Conservation (phyloP, 1,284 basidiomycete species). For the Leccinum solheimii region DNA sequence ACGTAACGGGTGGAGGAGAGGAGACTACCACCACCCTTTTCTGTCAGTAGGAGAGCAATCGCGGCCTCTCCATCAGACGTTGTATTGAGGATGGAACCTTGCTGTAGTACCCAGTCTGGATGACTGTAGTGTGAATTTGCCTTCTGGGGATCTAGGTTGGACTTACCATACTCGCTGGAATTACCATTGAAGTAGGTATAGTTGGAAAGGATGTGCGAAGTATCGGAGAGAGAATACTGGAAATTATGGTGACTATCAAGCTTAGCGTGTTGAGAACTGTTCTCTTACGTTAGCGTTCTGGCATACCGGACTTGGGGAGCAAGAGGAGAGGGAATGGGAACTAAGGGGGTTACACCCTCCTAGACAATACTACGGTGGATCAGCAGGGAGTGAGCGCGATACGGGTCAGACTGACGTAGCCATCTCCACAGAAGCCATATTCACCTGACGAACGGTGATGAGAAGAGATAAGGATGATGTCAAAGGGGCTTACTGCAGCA, state of each 20-base stretch:
- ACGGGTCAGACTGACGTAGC: conserved; percentile 39
- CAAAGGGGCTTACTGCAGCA: conserved; percentile 62
- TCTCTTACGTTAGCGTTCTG: conserved; percentile 54
- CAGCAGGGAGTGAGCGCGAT: conserved; percentile 3
- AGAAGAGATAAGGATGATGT: neutral
- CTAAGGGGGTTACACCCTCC: conserved; percentile 80
- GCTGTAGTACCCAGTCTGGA: conserved; percentile 70
- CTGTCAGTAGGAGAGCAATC: conserved; percentile 62
- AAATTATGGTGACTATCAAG: conserved; percentile 3
- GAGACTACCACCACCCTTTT: conserved; percentile 71
- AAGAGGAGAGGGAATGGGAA: conserved; percentile 64
- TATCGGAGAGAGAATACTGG: conserved; percentile 65
- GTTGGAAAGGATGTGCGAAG: conserved; percentile 66
- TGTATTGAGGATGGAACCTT: conserved; percentile 63
- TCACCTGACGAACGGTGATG: conserved; percentile 46
- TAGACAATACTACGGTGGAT: conserved; percentile 60
- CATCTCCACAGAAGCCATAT: conserved; percentile 72
- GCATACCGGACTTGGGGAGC: conserved; percentile 73
- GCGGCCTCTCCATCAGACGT: conserved; percentile 64
- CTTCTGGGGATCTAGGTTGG: neutral
- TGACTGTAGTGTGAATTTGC: neutral
- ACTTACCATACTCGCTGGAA: conserved; percentile 54
- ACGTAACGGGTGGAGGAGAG: conserved; percentile 79
- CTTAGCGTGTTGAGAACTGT: neutral
- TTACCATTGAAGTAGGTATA: conserved; percentile 72